Evolutionary conservation across 192 early-diverging fungal species (phyloP).

Genomic region (Backusella sp.): DNA sequence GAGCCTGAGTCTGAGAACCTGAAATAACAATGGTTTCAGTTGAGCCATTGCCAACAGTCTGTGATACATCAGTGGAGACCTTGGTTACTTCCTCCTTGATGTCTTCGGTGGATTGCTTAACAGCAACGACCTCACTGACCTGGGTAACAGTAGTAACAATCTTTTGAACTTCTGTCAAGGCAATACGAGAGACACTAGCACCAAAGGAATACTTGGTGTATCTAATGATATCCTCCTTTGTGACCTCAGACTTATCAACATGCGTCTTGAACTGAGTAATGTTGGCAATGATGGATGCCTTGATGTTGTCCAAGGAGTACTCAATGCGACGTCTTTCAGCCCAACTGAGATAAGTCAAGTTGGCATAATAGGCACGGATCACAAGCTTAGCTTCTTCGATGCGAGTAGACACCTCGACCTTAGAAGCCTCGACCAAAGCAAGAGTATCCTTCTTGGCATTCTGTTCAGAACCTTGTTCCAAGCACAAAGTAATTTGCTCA

Average conservation of each 20-base stretch:
- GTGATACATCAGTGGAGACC: not conserved
- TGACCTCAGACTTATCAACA: not conserved
- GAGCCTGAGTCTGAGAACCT: not conserved
- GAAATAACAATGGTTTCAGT: not conserved
- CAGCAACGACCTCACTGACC: not conserved
- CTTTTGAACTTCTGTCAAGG: conserved; percentile 7
- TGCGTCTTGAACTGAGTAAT: conserved; percentile 12
- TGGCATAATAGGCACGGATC: conserved; percentile 20
- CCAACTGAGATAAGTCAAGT: conserved; percentile 16
- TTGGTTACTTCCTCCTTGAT: not conserved
- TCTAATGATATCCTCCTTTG: conserved; percentile 12
- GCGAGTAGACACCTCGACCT: not conserved
- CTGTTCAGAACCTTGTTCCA: conserved; percentile 10
- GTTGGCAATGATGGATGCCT: conserved; percentile 17
- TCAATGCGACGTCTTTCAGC: conserved; percentile 25
- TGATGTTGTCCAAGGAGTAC: conserved; percentile 10
- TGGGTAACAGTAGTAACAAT: conserved; percentile 7
- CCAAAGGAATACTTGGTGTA: conserved; percentile 18
- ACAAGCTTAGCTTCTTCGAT: conserved; percentile 21
- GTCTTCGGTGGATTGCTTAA: not conserved
- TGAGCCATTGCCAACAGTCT: not conserved
- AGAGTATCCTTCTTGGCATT: not conserved
- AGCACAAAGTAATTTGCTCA: conserved; percentile 3
- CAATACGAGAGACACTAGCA: not conserved
- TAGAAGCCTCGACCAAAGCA: conserved; percentile 11